Evolutionary conservation across 768 basidiomycete species (phyloP).

Genomic region (Boletus coccyginus): DNA sequence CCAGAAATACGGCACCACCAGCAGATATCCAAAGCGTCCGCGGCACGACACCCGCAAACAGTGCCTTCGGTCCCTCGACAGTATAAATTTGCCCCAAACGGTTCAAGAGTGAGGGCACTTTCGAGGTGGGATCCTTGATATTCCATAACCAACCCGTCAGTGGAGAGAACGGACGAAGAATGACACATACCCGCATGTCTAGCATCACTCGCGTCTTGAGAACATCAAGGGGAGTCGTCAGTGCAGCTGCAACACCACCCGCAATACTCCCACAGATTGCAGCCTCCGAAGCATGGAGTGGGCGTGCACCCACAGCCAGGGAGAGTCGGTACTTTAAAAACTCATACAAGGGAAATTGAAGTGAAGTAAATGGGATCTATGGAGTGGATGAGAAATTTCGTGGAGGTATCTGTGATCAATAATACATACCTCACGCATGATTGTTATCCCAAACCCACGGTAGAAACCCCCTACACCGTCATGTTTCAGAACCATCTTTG

Average conservation of each 20-base stretch:
- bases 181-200: conserved; percentile 67
- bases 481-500: conserved; percentile 50
- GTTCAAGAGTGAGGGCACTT: conserved; percentile 51
- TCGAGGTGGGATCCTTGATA: conserved; percentile 47
- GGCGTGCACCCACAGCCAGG: conserved; percentile 46
- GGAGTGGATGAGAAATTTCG: conserved; percentile 4
- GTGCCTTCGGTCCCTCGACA: conserved; percentile 66
- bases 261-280: conserved; percentile 89
- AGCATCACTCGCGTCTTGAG: conserved; percentile 98
- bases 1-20: conserved; percentile 95
- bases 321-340: conserved; percentile 72
- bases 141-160: not conserved
- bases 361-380: conserved; percentile 93
- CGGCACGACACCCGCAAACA: conserved; percentile 87
- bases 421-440: conserved; percentile 58
- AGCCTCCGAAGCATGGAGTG: conserved; percentile 68
- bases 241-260: conserved; percentile 83
- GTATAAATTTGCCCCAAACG: conserved; percentile 67
- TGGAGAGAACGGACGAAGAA: not conserved
- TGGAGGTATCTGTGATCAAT: not conserved
- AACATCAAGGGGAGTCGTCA: conserved; percentile 95
- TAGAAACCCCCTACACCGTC: conserved; percentile 83
- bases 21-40: conserved; percentile 96
- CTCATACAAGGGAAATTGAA: conserved; percentile 97
- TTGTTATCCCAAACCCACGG: conserved; percentile 79